Evolutionary conservation across 2,329 filamentous ascomycete genomes (phyloP).

Genomic region (Hymenoscyphus albidus): DNA sequence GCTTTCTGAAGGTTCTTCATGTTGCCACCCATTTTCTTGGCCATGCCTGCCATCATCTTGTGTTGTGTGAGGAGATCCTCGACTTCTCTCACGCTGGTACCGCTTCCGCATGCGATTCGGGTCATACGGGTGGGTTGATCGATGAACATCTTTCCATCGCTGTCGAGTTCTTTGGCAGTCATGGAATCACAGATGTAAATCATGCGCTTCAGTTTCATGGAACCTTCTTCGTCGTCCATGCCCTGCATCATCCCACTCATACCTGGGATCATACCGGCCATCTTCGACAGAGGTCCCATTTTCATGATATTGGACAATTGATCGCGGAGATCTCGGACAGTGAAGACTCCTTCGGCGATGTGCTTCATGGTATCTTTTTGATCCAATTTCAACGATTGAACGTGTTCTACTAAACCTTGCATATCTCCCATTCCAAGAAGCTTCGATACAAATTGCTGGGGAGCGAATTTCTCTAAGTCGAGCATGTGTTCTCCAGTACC

Average conservation of each 20-base stretch:
- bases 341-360: constrained; percentile 94
- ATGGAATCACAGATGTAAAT: constrained; percentile 98
- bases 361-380: constrained; percentile 99
- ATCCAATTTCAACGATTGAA: constrained; percentile 90
- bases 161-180: constrained; percentile 93
- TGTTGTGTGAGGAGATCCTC: constrained; percentile 97
- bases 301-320: constrained; percentile 99
- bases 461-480: constrained; percentile 88
- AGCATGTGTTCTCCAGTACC: constrained; percentile 97
- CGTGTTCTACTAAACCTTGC: constrained; percentile 90
- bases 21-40: constrained; percentile 96
- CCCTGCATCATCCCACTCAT: constrained; percentile 90
- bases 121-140: constrained; percentile 93
- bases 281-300: constrained; percentile 95
- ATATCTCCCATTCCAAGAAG: constrained; percentile 97
- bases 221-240: constrained; percentile 97
- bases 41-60: constrained; percentile 98
- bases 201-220: constrained; percentile 91
- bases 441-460: constrained; percentile 90
- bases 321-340: constrained; percentile 87
- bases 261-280: constrained; percentile 98
- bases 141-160: constrained; percentile 89
- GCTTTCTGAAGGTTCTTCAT: constrained; percentile 98
- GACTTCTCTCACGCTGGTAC: constrained; percentile 86
- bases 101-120: constrained; percentile 81